Percentiles rank a stretch among this genome's conserved stretches.
Evolutionary conservation across 2,329 filamentous ascomycete genomes (phyloP).

Genomic region (Nothophoma quercina): DNA sequence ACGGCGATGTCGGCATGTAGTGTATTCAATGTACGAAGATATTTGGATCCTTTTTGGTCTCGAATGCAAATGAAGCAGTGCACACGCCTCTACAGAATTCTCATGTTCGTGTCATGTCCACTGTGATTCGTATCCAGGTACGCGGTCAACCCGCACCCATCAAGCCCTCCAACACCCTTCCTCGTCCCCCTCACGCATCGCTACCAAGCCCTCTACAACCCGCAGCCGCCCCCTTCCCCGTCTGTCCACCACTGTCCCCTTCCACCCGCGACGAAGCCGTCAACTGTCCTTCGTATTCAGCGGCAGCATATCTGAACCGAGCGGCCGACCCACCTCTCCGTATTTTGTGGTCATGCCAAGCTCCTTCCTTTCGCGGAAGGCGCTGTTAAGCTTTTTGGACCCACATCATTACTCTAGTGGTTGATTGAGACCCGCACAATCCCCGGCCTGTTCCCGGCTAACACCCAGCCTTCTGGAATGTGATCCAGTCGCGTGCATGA

Average conservation of each 20-base stretch:
- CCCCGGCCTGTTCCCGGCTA: slow-evolving; percentile 6
- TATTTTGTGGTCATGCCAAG: slow-evolving; percentile 18
- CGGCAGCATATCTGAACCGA: neutral
- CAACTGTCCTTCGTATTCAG: slow-evolving; percentile 2
- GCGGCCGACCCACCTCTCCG: neutral
- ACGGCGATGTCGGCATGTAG: slow-evolving; percentile 17
- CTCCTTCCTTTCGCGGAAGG: slow-evolving; percentile 15
- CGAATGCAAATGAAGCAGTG: slow-evolving; percentile 7
- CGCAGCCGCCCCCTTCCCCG: slow-evolving; percentile 3
- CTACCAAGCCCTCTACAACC: neutral
- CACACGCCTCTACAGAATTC: slow-evolving; percentile 15
- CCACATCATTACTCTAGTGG: slow-evolving; percentile 10
- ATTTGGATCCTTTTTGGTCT: slow-evolving; percentile 11
- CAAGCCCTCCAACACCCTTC: neutral
- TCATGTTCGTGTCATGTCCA: slow-evolving; percentile 17
- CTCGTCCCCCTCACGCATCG: neutral
- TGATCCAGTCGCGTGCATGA: slow-evolving; percentile 6
- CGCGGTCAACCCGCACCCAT: neutral
- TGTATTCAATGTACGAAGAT: slow-evolving; percentile 7
- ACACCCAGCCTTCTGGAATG: slow-evolving; percentile 5
- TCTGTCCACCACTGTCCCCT: slow-evolving; percentile 7
- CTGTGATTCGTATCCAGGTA: slow-evolving; percentile 2
- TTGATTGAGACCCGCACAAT: neutral
- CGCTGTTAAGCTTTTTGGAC: slow-evolving; percentile 14
- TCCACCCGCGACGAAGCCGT: slow-evolving; percentile 1